Conservation (phyloP, 176 grass and related monocot genomes). For the Oryza meyeriana region DNA sequence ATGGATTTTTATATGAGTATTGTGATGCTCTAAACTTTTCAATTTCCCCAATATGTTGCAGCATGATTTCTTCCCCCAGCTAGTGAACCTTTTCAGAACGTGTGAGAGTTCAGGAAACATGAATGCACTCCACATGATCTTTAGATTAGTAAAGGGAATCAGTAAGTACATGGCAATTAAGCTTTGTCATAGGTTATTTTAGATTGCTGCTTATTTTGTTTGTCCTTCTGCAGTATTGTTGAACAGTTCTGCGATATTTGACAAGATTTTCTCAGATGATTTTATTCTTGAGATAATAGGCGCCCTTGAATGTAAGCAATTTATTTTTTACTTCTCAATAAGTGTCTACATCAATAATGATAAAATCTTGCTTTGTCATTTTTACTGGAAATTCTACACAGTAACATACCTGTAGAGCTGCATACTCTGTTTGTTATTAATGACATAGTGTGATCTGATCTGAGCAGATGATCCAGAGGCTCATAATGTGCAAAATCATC, state of each 20-base stretch:
- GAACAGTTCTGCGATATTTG: constrained; percentile 63
- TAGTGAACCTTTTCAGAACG: constrained; percentile 68
- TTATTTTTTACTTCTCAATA: constrained; percentile 30
- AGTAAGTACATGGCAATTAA: constrained; percentile 60
- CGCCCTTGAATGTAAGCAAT: constrained; percentile 75
- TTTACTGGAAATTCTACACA: constrained; percentile 12
- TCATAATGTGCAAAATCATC: constrained; percentile 53
- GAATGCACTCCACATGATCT: constrained; percentile 72
- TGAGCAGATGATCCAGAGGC: constrained; percentile 75
- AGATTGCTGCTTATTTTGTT: constrained; percentile 35
- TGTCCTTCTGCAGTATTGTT: constrained; percentile 67
- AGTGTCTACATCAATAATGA: constrained; percentile 15
- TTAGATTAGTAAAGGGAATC: constrained; percentile 78
- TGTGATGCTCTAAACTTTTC: constrained; percentile 15
- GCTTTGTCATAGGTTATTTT: constrained; percentile 19
- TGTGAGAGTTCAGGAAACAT: constrained; percentile 64
- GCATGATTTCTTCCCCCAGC: constrained; percentile 80
- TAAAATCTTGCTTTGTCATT: constrained; percentile 16
- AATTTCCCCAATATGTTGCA: constrained; percentile 32
- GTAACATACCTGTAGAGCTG: constrained; percentile 9
- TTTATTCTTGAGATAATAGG: constrained; percentile 86
- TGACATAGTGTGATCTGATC: background rate
- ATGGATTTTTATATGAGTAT: background rate
- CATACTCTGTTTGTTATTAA: constrained; percentile 23
- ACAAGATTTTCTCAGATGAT: constrained; percentile 76